These are phyloP conservation scores for Leptographium flavum DNA, from an alignment of 2,329 filamentous ascomycete species.

Conservation along the genomic window DNA sequence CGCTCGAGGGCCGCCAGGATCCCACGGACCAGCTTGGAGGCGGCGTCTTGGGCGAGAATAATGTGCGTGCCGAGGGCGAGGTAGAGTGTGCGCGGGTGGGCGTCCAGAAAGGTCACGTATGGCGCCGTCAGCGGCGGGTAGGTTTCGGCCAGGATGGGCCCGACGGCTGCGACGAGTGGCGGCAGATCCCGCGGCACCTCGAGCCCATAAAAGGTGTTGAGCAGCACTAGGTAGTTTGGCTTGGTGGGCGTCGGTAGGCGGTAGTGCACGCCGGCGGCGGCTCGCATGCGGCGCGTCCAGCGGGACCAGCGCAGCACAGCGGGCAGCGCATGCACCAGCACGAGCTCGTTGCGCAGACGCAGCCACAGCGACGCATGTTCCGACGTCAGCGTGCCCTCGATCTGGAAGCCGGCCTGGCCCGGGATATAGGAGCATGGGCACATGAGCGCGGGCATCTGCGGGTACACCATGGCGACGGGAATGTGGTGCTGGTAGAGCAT, in stretches of 20 bases:
- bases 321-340: neutral
- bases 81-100: neutral
- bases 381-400: neutral
- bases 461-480: neutral
- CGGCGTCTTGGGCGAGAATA: neutral
- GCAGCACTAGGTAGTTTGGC: neutral
- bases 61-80: slow-evolving; percentile 1
- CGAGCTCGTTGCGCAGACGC: neutral
- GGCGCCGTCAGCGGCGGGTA: neutral
- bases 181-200: neutral
- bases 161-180: neutral
- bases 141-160: neutral
- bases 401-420: slow-evolving; percentile 1
- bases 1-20: neutral
- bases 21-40: neutral
- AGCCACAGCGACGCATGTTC: neutral
- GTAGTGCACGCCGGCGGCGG: neutral
- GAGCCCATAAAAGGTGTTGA: slow-evolving; percentile 2
- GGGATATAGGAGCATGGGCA: neutral
- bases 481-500: neutral
- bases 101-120: neutral
- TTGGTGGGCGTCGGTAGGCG: neutral
- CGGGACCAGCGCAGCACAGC: neutral
- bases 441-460: slow-evolving; percentile 1
- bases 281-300: neutral